Conservation (phyloP, 1,139 yeast species). For the Pichia inconspicua region DNA sequence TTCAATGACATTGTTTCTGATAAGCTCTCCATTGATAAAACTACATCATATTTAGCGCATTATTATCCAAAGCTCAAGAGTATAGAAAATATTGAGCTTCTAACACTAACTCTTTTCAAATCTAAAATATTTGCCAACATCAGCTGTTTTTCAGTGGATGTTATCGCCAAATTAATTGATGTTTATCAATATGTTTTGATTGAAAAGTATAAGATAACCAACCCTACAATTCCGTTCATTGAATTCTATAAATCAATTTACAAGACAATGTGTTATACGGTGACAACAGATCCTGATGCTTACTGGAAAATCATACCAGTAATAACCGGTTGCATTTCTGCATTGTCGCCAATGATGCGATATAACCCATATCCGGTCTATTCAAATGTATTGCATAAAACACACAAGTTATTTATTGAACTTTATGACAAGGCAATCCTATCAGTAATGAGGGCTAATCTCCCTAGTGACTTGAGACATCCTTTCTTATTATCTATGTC, state of each 20-base stretch:
- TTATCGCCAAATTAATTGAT: conserved; percentile 37
- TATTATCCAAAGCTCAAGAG: conserved; percentile 57
- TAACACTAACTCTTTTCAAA: conserved; percentile 43
- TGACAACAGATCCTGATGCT: conserved; percentile 6
- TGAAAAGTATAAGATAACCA: conserved; percentile 49
- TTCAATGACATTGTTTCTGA: conserved; percentile 40
- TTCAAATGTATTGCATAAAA: conserved; percentile 15
- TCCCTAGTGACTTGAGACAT: conserved; percentile 8
- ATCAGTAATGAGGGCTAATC: not conserved
- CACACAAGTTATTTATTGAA: conserved; percentile 15
- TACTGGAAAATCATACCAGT: conserved; percentile 54
- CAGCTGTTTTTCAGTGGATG: conserved; percentile 16
- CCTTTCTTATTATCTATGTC: conserved; percentile 15
- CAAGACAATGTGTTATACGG: conserved; percentile 25
- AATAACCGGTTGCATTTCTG: conserved; percentile 44
- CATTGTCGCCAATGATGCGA: conserved; percentile 24
- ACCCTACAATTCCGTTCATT: conserved; percentile 51
- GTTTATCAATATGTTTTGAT: conserved; percentile 42
- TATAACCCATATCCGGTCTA: conserved; percentile 23
- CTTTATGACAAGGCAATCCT: conserved; percentile 14
- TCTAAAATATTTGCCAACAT: conserved; percentile 33
- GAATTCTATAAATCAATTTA: conserved; percentile 42
- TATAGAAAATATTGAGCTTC: conserved; percentile 45
- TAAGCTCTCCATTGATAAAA: conserved; percentile 24
- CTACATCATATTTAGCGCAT: conserved; percentile 48